Evolutionary conservation across 2,329 filamentous ascomycete species (phyloP).

Genomic region (Rhexocercosporidium sp.): DNA sequence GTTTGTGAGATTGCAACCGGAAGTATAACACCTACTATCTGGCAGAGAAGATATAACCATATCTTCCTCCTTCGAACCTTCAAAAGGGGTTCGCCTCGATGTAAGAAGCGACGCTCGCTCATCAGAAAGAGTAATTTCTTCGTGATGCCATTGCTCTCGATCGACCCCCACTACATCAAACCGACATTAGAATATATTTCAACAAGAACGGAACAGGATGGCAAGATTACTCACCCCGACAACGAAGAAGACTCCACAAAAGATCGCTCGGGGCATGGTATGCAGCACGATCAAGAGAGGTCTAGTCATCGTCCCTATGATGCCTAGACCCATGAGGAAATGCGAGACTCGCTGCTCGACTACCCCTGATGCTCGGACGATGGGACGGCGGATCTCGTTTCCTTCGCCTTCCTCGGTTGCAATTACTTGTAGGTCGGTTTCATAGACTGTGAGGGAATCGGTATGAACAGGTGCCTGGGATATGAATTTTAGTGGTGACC

Average conservation of each 20-base stretch:
- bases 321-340: slow-evolving; percentile 58
- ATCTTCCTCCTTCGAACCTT: slow-evolving; percentile 11
- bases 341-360: slow-evolving; percentile 62
- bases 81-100: slow-evolving; percentile 1
- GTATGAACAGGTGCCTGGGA: slow-evolving; percentile 61
- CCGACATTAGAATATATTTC: not conserved
- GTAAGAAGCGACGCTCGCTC: slow-evolving; percentile 47
- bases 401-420: slow-evolving; percentile 49
- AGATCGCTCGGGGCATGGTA: slow-evolving; percentile 58
- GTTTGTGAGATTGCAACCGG: slow-evolving; percentile 14
- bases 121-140: slow-evolving; percentile 54
- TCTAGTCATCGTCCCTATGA: slow-evolving; percentile 61
- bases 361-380: slow-evolving; percentile 52
- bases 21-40: slow-evolving; percentile 8
- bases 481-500: not conserved
- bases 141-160: slow-evolving; percentile 59
- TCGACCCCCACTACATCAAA: slow-evolving; percentile 48
- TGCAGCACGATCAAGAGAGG: slow-evolving; percentile 58
- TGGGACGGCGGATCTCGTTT: slow-evolving; percentile 49
- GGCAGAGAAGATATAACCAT: slow-evolving; percentile 12
- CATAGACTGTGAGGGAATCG: slow-evolving; percentile 53
- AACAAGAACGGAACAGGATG: not conserved
- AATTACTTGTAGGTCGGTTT: slow-evolving; percentile 46
- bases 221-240: slow-evolving; percentile 57
- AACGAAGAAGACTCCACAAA: slow-evolving; percentile 63